phyloP scores from a whole-genome alignment of 2,329 filamentous ascomycete genomes.

The Paecilomyces variotii region DNA sequence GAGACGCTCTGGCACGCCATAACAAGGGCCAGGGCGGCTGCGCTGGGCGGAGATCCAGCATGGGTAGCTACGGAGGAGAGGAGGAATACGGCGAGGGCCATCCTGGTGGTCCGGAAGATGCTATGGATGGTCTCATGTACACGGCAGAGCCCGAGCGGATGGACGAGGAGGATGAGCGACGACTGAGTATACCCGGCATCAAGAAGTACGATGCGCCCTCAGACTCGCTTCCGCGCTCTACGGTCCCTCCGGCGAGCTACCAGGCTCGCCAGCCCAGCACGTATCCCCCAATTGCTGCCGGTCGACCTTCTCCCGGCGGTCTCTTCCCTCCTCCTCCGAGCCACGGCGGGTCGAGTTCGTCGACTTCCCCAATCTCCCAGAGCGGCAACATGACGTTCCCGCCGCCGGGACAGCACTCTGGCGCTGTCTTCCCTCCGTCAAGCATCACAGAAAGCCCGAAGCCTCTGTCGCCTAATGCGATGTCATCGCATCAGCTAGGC shows the following conservation, averaged over 20 bases:
- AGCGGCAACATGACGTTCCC: slow-evolving; percentile 31
- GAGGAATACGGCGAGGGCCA: slow-evolving; percentile 54
- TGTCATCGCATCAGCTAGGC: slow-evolving; percentile 30
- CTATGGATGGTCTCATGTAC: slow-evolving; percentile 58
- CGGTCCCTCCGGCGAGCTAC: slow-evolving; percentile 33
- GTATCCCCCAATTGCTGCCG: slow-evolving; percentile 62
- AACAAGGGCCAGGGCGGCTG: slow-evolving; percentile 94
- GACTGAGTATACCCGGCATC: slow-evolving; percentile 57
- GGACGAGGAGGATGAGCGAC: slow-evolving; percentile 42
- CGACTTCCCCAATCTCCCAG: slow-evolving; percentile 46
- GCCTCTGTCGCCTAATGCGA: slow-evolving; percentile 51
- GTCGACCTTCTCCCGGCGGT: slow-evolving; percentile 44
- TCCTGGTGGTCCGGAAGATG: slow-evolving; percentile 43
- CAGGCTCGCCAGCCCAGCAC: slow-evolving; percentile 64
- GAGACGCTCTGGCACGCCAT: slow-evolving; percentile 88
- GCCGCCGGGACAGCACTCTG: slow-evolving; percentile 30
- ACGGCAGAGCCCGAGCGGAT: slow-evolving; percentile 40
- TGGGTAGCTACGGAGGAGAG: slow-evolving; percentile 71
- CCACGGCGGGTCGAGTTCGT: slow-evolving; percentile 49
- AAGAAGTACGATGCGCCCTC: slow-evolving; percentile 59
- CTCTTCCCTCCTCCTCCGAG: slow-evolving; percentile 57
- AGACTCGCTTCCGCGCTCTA: slow-evolving; percentile 40
- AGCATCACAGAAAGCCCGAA: slow-evolving; percentile 82
- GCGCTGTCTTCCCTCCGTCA: slow-evolving; percentile 60
- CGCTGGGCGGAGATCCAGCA: slow-evolving; percentile 79